Percentiles rank a stretch among this genome's conserved stretches.
Conservation (phyloP, 345 rosid genomes). For the Salix caprea region DNA sequence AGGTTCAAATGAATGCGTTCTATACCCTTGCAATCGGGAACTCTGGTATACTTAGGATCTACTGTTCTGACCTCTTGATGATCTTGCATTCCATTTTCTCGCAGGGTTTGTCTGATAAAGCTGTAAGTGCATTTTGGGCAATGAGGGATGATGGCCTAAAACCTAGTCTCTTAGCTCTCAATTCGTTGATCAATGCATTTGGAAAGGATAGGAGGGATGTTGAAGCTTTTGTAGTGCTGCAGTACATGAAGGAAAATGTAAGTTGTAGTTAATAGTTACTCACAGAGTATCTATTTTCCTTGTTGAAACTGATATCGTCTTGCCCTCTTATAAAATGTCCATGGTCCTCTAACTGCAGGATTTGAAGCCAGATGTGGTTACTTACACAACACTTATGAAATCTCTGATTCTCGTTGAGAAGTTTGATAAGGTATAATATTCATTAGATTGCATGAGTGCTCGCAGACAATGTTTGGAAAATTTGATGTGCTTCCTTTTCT, state of each 20-base stretch:
- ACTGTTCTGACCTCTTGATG: background rate
- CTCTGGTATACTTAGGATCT: background rate
- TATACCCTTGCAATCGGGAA: background rate
- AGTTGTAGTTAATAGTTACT: constrained; percentile 8
- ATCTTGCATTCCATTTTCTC: constrained; percentile 6
- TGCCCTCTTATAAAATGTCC: constrained; percentile 16
- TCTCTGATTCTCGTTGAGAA: constrained; percentile 84
- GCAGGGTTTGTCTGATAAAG: constrained; percentile 96
- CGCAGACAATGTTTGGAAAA: background rate
- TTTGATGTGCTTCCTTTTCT: background rate
- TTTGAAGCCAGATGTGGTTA: constrained; percentile 87
- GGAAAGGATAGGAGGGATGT: constrained; percentile 90
- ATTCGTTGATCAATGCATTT: constrained; percentile 91
- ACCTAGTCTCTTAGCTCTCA: constrained; percentile 82
- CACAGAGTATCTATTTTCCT: background rate
- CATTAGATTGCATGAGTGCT: background rate
- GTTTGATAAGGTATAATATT: constrained; percentile 56
- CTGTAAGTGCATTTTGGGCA: constrained; percentile 75
- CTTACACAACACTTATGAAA: constrained; percentile 93
- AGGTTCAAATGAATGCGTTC: background rate
- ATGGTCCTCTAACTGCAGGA: constrained; percentile 48
- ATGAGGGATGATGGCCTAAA: constrained; percentile 87
- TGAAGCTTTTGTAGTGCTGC: constrained; percentile 89
- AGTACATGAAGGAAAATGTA: constrained; percentile 92
- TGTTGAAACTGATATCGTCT: background rate